Base-by-base conservation (phyloP, 1,139 yeast species). In the Zygoascus hellenicus region DNA sequence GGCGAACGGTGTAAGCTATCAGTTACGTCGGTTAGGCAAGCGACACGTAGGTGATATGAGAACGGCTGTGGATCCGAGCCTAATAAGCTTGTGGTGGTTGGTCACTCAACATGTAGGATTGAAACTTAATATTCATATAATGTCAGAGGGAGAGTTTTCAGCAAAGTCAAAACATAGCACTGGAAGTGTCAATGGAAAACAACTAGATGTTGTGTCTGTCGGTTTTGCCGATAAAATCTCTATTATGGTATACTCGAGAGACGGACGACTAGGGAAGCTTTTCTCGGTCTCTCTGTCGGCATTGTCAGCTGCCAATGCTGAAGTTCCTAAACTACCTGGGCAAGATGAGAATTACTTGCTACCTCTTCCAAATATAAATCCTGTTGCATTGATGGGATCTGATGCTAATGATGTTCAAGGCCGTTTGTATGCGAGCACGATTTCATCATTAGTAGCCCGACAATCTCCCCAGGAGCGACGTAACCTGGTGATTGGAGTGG, bases 391-490 rank as follows among this genome's bases (percentile, higher is more conserved):
- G 17, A 35, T 68, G 7, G 72, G 72, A 11, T 59, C 60, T 3
- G 51, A 54, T 2, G 58, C 57, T 32, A 47, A 48, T 7, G 62
- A 60, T 36, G 50, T 54, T 32, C 55, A 37, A 33, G 69, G 58
- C 29, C 52, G 56, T 28, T 53, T 67, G n/a, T 68, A 65, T 47
- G 67, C 71, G 2, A 57, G 64, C 11, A 64, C 64, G 50, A 57
- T 68, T 17, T 69, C 69, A 9, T 62, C 70, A 2, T 45, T 66
- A 45, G 57, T 68, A 3, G 56, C 63, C 2, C 54, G 65, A 28
- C 70, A 67, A 42, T 53, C 59, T 3, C 70, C 70, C 0, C 63
- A 65, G 17, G 72, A 68, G 46, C 45, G 54, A 17, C 50, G 72
- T 10, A 51, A 54, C 5, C 62, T 68, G 13, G 58, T 68, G n/a